Evolutionary conservation across 192 early-diverging fungal genomes (phyloP).

Genomic region (Mortierella hygrophila): DNA sequence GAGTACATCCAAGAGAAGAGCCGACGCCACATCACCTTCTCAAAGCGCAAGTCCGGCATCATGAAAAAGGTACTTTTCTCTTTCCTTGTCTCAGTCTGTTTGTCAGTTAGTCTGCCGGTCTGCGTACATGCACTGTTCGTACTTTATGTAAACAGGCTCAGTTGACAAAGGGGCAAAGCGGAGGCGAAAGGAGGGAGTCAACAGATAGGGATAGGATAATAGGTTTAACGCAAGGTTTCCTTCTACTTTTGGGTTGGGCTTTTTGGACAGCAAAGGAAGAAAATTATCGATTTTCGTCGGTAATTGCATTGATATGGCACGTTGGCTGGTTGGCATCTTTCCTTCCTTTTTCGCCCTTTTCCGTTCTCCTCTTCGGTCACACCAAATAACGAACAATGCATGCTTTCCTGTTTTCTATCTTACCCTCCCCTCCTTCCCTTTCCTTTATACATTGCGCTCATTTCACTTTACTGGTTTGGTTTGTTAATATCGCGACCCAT

Average conservation of each 20-base stretch:
- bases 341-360: background rate
- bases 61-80: conserved; percentile 89
- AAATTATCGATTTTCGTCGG: background rate
- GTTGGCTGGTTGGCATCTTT: background rate
- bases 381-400: background rate
- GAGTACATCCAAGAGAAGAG: conserved; percentile 96
- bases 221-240: background rate
- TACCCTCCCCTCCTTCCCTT: background rate
- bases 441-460: background rate
- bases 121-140: background rate
- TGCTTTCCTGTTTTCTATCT: background rate
- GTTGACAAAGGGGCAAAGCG: background rate
- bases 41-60: conserved; percentile 97
- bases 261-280: background rate
- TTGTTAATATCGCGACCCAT: conserved; percentile 5
- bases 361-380: background rate
- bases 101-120: too few relatives aligned
- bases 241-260: conserved; percentile 6
- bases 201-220: background rate
- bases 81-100: background rate
- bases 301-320: background rate
- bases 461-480: background rate
- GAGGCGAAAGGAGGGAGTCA: background rate
- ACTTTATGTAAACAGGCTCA: background rate
- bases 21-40: conserved; percentile 94